Evolutionary conservation across 2,329 filamentous ascomycete genomes (phyloP), one percentile per base, ranked within the genome.

Genomic region (Leptodontidium sp.): DNA sequence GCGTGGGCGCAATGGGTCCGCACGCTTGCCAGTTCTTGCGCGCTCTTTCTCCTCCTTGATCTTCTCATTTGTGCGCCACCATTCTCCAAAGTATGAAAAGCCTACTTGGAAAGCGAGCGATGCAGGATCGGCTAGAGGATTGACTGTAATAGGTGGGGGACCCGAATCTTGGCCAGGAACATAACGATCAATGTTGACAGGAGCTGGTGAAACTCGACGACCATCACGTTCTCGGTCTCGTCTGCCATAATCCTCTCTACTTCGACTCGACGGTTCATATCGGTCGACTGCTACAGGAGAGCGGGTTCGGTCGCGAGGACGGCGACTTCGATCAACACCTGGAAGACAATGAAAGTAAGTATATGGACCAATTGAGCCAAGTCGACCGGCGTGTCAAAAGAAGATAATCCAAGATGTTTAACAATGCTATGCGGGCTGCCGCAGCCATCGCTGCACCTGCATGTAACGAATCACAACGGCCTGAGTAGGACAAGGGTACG

Each of bases 11-110:
- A 88, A 80, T 12, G 89, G 86, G 72, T 90, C 87, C 45, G 90
- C 87, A 35, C 91, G 86, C 47, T 90, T 89, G 35, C 92, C 92
- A 52, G 88, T 90, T 71, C 89, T 88, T 32, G 84, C 83, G 40
- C 90, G 88, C 76, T 95, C 92, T 75, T 90, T 91, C 70, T 94
- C 92, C 62, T 94, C 91, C 79, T 93, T 94, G 77, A 94, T 91
- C 76, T 90, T 90, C 78, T 94, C 91, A 74, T 94, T 93, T 73
- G 90, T 84, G 70, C 92, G 88, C 92, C 92, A 95, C 92, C 92
- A 95, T 79, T 95, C 92, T 21, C 92, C 90, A 75, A 93, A 95
- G 79, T 91, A 95, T 15, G 92, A 94, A 80, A 95, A 95, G 1
- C 92, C 92, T 66, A 94, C 92, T 78, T 95, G 92, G 71, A 91